phyloP scores from a whole-genome alignment of 2,329 filamentous ascomycete genomes.

The Pyrenophora graminea region DNA sequence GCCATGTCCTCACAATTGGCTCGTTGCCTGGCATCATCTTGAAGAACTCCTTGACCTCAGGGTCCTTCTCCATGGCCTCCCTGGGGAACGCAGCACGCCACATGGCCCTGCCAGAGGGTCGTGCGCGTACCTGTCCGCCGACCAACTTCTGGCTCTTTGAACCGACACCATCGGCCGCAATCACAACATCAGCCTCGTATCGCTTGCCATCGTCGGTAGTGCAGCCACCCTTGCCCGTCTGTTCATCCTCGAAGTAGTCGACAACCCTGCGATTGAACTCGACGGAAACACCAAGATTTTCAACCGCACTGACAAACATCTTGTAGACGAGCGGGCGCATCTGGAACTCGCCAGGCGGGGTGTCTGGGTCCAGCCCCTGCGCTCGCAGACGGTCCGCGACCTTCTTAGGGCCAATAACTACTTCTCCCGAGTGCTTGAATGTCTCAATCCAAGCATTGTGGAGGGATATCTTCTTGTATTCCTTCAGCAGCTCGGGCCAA shows the following conservation, averaged over 20 bases:
- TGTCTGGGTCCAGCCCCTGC: slow-evolving; percentile 52
- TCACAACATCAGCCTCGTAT: slow-evolving; percentile 50
- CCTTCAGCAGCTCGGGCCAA: slow-evolving; percentile 58
- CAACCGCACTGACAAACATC: slow-evolving; percentile 58
- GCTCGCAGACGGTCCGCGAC: slow-evolving; percentile 57
- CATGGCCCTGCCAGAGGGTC: slow-evolving; percentile 46
- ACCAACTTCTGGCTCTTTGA: slow-evolving; percentile 53
- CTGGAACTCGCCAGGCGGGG: slow-evolving; percentile 59
- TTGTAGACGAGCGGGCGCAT: slow-evolving; percentile 61
- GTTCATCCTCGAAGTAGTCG: slow-evolving; percentile 52
- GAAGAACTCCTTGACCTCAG: slow-evolving; percentile 54
- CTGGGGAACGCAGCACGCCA: slow-evolving; percentile 49
- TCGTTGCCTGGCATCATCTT: slow-evolving; percentile 49
- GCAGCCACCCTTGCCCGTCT: slow-evolving; percentile 43
- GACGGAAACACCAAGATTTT: slow-evolving; percentile 50
- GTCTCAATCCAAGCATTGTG: slow-evolving; percentile 61
- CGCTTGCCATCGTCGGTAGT: slow-evolving; percentile 46
- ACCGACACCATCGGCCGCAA: slow-evolving; percentile 50
- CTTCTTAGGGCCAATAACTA: slow-evolving; percentile 54
- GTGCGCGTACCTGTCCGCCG: slow-evolving; percentile 51
- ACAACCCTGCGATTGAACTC: slow-evolving; percentile 50
- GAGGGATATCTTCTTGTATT: slow-evolving; percentile 58
- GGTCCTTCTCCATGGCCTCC: slow-evolving; percentile 52
- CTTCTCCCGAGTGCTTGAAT: slow-evolving; percentile 58
- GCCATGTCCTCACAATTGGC: slow-evolving; percentile 53